phyloP scores from a whole-genome alignment of 83 land plant species.

The Diphasiastrum complanatum region DNA sequence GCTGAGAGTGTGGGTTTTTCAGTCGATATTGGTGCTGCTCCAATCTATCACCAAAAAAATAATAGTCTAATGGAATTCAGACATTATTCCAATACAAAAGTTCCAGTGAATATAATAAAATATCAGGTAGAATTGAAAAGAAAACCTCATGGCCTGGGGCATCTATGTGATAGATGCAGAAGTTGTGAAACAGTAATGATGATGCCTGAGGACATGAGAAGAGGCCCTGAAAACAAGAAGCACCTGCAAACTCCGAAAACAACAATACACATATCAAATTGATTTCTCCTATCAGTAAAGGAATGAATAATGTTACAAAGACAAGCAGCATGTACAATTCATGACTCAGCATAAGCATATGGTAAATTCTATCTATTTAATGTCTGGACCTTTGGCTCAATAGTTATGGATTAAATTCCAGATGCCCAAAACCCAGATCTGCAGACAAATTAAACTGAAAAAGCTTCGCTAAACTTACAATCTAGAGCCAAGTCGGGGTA shows the following conservation, averaged over 20 bases:
- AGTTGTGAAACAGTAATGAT: conserved; percentile 71
- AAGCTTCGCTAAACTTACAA: conserved; percentile 36
- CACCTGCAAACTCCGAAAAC: conserved; percentile 1
- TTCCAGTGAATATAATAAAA: conserved; percentile 3
- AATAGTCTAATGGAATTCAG: neutral
- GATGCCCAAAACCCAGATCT: neutral
- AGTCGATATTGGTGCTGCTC: conserved; percentile 60
- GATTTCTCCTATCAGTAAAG: no score
- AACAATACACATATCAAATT: neutral
- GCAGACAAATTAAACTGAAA: neutral
- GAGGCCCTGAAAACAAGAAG: conserved; percentile 22
- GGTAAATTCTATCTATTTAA: no score
- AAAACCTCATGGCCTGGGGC: conserved; percentile 95
- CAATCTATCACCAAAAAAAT: conserved; percentile 40
- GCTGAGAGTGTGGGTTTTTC: conserved; percentile 46
- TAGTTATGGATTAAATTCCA: no score
- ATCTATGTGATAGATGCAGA: conserved; percentile 88
- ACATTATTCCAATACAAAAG: neutral
- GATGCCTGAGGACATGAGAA: conserved; percentile 82
- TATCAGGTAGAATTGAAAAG: conserved; percentile 13
- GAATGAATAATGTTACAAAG: neutral
- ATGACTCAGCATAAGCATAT: no score
- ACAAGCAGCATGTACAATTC: no score
- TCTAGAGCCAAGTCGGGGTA: conserved; percentile 90
- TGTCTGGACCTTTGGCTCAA: no score